Percentiles rank a stretch among this genome's conserved stretches.
Conservation (phyloP, 495 filamentous ascomycete genomes). For the Cryomyces antarcticus region DNA sequence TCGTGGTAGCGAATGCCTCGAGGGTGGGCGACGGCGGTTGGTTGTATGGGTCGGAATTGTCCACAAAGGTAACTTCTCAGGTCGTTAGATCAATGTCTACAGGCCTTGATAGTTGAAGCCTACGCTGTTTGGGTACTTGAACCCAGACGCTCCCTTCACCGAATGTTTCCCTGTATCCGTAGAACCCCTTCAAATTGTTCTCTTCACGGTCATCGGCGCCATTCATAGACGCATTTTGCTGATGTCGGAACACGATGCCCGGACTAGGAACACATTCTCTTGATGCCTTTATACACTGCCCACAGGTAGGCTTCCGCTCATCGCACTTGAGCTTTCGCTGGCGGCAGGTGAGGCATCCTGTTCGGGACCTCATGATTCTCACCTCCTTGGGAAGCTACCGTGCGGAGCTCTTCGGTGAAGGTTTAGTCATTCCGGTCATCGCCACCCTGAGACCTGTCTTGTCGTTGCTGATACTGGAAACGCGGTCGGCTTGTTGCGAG, state of each 20-base stretch:
- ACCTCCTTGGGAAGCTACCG: no score
- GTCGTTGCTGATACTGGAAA: no score
- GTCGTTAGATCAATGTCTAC: not conserved
- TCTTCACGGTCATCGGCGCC: slow-evolving; percentile 19
- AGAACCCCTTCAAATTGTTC: slow-evolving; percentile 38
- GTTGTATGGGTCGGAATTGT: slow-evolving; percentile 40
- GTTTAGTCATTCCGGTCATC: no score
- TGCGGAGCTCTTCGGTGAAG: no score
- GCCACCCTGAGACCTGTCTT: no score
- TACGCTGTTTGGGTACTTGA: slow-evolving; percentile 38
- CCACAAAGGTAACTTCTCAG: slow-evolving; percentile 37
- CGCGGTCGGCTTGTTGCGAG: no score
- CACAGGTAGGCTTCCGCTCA: slow-evolving; percentile 35
- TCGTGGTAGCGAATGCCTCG: slow-evolving; percentile 7
- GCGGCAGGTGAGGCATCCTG: slow-evolving; percentile 33
- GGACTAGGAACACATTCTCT: slow-evolving; percentile 41
- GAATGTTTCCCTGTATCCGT: slow-evolving; percentile 50
- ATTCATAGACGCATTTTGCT: slow-evolving; percentile 58
- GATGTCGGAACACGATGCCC: slow-evolving; percentile 46
- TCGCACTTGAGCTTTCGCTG: slow-evolving; percentile 45
- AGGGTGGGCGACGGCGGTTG: slow-evolving; percentile 25
- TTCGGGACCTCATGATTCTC: no score
- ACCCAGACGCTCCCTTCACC: slow-evolving; percentile 40
- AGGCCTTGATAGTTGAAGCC: not conserved
- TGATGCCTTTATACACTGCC: slow-evolving; percentile 37